Base-by-base conservation (phyloP, 2,329 filamentous ascomycete genomes). In the Xylariomycetidae sp. region DNA sequence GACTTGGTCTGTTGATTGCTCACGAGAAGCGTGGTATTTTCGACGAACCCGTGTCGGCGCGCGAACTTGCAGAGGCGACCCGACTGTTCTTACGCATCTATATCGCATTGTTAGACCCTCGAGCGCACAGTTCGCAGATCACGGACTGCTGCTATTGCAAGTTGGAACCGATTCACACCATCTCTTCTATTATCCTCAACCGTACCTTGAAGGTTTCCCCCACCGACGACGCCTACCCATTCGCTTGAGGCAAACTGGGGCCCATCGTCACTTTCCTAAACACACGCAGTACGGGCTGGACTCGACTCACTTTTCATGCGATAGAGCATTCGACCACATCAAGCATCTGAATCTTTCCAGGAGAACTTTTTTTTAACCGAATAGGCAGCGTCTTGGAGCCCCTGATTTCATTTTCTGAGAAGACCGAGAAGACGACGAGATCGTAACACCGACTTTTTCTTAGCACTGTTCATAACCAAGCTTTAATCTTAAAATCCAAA, bases 181-280 rank as follows among this genome's bases (percentile, higher is more conserved):
- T 47, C 52, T 47, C 57, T 46, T 46, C 30, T 53, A 51, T 56
- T 48, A 47, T 38, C n/a, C n/a, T n/a, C n/a, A n/a, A n/a, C n/a
- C 47, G 49, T 49, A 54, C 59, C 62, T 67, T 59, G 60, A 64
- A 62, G 62, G 64, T 64, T 54, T 47, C 42, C 44, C 44, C 46
- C 45, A 47, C 50, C 44, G 54, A 55, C 48, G 45, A 51, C 47
- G 52, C 51, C 45, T 44, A 42, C 45, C 49, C 57, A 56, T 62
- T 64, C 59, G 63, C 65, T 69, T 62, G 65, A 69, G 53, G 66
- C 64, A 64, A 62, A 57, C 56, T 55, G 61, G 60, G 55, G 52
- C 52, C 52, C 35, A 41, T 50, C 42, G 42, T 44, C 47, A 37
- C n/a, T n/a, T n/a, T n/a, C n/a, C n/a, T n/a, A 22, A 38, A 31